A percentile compares a stretch with the other conserved stretches of the same genome.
phyloP scores from a whole-genome alignment of 1,139 yeast genomes.

The Scheffersomyces cryptocercus region DNA sequence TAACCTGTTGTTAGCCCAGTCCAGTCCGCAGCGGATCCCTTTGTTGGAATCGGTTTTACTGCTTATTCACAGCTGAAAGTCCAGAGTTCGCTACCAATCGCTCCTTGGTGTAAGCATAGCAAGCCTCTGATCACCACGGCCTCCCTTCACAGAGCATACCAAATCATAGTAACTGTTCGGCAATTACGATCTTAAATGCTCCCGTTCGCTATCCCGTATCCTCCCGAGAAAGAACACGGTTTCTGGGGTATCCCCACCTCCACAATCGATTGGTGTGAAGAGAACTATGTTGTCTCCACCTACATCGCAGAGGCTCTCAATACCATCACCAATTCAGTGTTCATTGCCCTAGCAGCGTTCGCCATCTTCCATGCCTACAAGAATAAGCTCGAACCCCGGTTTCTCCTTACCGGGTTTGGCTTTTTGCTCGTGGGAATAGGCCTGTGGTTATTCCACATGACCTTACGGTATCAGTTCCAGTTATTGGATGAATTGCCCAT shows the following conservation, averaged over 20 bases:
- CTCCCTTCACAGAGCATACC: background rate
- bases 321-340: slow-evolving; percentile 73
- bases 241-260: slow-evolving; percentile 57
- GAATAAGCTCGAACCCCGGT: slow-evolving; percentile 68
- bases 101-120: too few species aligned
- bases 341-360: slow-evolving; percentile 65
- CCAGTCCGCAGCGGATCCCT: too few species aligned
- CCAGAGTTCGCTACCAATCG: too few species aligned
- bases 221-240: slow-evolving; percentile 44
- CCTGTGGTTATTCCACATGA: slow-evolving; percentile 95
- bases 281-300: slow-evolving; percentile 82
- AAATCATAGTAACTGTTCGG: background rate
- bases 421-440: slow-evolving; percentile 90
- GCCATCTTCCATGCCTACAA: slow-evolving; percentile 62
- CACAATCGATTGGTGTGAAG: slow-evolving; percentile 97
- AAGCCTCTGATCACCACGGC: background rate
- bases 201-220: slow-evolving; percentile 50
- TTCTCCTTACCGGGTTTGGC: slow-evolving; percentile 70
- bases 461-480: slow-evolving; percentile 84
- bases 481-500: slow-evolving; percentile 93
- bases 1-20: too few species aligned
- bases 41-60: too few species aligned
- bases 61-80: too few species aligned
- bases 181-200: slow-evolving; percentile 27
- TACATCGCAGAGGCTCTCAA: slow-evolving; percentile 89